Base-by-base conservation (phyloP, 1,139 yeast genomes). In the Candida neerlandica region DNA sequence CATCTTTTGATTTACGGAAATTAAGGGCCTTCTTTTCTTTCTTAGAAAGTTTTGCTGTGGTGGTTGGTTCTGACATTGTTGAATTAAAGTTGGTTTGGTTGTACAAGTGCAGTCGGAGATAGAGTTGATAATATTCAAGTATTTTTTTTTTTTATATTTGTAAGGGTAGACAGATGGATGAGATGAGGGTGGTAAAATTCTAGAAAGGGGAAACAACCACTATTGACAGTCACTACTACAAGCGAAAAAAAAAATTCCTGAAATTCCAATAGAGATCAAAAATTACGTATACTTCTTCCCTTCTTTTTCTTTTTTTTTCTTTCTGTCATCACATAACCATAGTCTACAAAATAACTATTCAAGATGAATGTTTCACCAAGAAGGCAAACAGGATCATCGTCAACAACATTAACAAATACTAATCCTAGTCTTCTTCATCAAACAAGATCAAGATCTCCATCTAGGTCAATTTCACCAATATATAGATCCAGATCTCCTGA, bases 1-100 rank as follows among this genome's bases (percentile, higher is more conserved):
- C 58, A 19, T 60, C 54, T 58, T 63, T 72, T 16, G 69, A 52
- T 59, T 73, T 76, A 57, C 84, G 77, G 68, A 88, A 89, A 64
- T 86, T 85, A 49, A 85, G 78, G 5, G 96, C 94, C 67, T 89
- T 89, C 52, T 78, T 75, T 67, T 89, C 89, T 63, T 89, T 89
- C 75, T 89, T 89, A 10, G 94, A 85, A 38, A 89, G 73, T 64
- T 66, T 65, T 19, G 45, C 55, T 52, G 41, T 37, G 14, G 38
- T 18, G 2, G 38, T 34, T 9, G 41, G 3, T 19, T 73, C 71
- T 42, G 58, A 52, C 72, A 65, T 65, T 15, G 10, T 41, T 30
- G 7, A 33, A 23, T 38, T n/a, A n/a, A n/a, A n/a, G 34, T n/a
- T 43, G 27, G 7, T 29, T 15, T n/a, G 10, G 9, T 7, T 23